Evolutionary conservation across 1,284 basidiomycete genomes (phyloP).

Genomic region (Cutaneotrichosporon arboriforme): DNA sequence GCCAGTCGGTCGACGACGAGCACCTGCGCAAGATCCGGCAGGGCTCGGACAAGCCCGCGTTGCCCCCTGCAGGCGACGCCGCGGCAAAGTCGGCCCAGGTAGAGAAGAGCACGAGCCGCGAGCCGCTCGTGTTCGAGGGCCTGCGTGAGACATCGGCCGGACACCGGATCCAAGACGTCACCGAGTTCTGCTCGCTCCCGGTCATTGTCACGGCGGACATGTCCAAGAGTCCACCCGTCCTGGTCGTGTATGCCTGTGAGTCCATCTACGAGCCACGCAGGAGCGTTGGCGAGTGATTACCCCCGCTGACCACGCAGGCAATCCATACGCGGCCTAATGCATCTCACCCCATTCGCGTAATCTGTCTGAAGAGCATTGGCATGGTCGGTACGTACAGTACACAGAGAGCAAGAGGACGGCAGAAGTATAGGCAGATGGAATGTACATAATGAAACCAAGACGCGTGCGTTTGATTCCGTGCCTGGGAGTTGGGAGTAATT

Average conservation of each 20-base stretch:
- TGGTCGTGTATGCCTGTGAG: conserved; percentile 55
- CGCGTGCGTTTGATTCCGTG: too few species aligned
- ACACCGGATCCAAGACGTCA: conserved; percentile 88
- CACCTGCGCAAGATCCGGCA: conserved; percentile 87
- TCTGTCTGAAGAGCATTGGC: conserved; percentile 1
- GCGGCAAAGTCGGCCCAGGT: conserved; percentile 62
- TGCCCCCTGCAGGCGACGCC: conserved; percentile 75
- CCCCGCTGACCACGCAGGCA: conserved; percentile 11
- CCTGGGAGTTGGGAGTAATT: too few species aligned
- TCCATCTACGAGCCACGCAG: too few species aligned
- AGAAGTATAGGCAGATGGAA: too few species aligned
- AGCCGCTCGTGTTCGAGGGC: conserved; percentile 69
- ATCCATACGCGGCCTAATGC: conserved; percentile 17
- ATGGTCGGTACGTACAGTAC: not conserved
- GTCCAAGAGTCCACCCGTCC: conserved; percentile 87
- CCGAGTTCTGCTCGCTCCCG: conserved; percentile 80
- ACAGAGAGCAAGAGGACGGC: too few species aligned
- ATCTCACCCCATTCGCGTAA: not conserved
- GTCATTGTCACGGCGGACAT: conserved; percentile 89
- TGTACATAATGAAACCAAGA: too few species aligned
- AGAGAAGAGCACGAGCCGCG: conserved; percentile 63
- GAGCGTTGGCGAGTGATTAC: too few species aligned
- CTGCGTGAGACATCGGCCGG: conserved; percentile 62
- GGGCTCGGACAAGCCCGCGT: conserved; percentile 72
- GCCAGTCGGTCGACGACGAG: conserved; percentile 82